These are phyloP conservation scores for Xanthoconium purpureum DNA, from an alignment of 768 basidiomycete genomes.

Conservation along the genomic window DNA sequence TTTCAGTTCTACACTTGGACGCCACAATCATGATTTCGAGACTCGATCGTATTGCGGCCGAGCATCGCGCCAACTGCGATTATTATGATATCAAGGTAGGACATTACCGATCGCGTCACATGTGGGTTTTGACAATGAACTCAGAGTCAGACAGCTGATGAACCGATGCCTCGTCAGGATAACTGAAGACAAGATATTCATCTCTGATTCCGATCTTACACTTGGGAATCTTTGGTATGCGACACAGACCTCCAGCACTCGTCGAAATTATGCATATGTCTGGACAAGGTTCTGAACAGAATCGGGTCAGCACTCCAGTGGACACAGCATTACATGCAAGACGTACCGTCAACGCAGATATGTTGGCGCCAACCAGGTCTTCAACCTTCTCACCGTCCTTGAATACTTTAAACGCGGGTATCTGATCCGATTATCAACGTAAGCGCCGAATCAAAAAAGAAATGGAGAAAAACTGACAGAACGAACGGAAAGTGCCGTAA, in stretches of 20 bases:
- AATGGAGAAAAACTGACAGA: too few relatives aligned
- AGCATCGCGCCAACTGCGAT: too few relatives aligned
- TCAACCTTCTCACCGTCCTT: background rate
- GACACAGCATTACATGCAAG: background rate
- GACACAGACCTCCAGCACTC: too few relatives aligned
- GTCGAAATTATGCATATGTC: too few relatives aligned
- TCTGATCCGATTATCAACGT: slow-evolving; percentile 1
- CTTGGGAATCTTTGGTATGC: too few relatives aligned
- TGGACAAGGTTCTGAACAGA: background rate
- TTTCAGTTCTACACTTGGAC: too few relatives aligned
- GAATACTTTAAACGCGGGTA: slow-evolving; percentile 19
- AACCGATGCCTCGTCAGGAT: background rate
- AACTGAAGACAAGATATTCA: background rate
- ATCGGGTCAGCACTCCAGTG: background rate
- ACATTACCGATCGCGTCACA: too few relatives aligned
- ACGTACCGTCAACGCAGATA: background rate
- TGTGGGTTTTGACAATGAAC: background rate
- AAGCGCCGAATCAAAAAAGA: background rate
- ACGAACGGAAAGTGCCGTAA: too few relatives aligned
- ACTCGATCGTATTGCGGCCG: too few relatives aligned
- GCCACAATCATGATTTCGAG: too few relatives aligned
- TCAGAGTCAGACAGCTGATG: too few relatives aligned
- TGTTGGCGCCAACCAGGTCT: background rate
- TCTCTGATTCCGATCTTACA: background rate
- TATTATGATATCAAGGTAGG: too few relatives aligned